These are phyloP conservation scores for Metarhizium guizhouense DNA, from an alignment of 2,329 filamentous ascomycete species.

Conservation along the genomic window DNA sequence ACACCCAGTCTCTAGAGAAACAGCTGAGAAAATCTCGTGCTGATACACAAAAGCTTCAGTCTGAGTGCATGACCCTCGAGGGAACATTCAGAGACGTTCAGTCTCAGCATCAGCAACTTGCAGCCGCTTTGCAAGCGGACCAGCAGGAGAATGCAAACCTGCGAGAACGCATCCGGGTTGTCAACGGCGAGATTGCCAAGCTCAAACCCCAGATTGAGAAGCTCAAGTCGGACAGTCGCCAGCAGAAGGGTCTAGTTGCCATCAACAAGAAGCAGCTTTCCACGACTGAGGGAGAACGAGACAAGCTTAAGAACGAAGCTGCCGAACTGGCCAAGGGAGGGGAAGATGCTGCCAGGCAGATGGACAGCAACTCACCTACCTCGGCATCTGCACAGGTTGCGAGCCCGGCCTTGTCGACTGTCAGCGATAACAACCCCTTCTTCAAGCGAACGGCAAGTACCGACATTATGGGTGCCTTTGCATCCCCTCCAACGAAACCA, in stretches of 20 bases:
- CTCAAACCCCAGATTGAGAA: slow-evolving; percentile 90
- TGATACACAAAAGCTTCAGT: slow-evolving; percentile 76
- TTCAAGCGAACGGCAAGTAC: slow-evolving; percentile 64
- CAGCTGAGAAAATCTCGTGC: slow-evolving; percentile 66
- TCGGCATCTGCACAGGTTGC: slow-evolving; percentile 43
- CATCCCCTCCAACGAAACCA: slow-evolving; percentile 36
- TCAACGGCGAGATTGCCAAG: slow-evolving; percentile 75
- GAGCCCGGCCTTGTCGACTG: slow-evolving; percentile 60
- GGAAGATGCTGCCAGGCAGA: slow-evolving; percentile 47
- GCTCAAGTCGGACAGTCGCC: slow-evolving; percentile 80
- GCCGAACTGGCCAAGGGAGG: slow-evolving; percentile 57
- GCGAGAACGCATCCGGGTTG: slow-evolving; percentile 77
- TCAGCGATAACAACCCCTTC: slow-evolving; percentile 88
- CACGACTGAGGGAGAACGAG: slow-evolving; percentile 80
- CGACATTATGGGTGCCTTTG: slow-evolving; percentile 47
- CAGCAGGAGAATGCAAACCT: slow-evolving; percentile 79
- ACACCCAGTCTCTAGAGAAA: slow-evolving; percentile 77
- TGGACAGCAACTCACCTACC: slow-evolving; percentile 40
- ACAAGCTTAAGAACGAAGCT: slow-evolving; percentile 76
- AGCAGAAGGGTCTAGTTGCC: slow-evolving; percentile 91
- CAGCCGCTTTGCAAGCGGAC: slow-evolving; percentile 69
- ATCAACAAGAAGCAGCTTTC: slow-evolving; percentile 98
- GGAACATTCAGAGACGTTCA: slow-evolving; percentile 73
- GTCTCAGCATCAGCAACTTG: slow-evolving; percentile 69
- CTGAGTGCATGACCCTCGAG: slow-evolving; percentile 76